Evolutionary conservation across 495 filamentous ascomycete species (phyloP), one percentile per base, ranked within the genome.

Genomic region (Penicillium silybi): DNA sequence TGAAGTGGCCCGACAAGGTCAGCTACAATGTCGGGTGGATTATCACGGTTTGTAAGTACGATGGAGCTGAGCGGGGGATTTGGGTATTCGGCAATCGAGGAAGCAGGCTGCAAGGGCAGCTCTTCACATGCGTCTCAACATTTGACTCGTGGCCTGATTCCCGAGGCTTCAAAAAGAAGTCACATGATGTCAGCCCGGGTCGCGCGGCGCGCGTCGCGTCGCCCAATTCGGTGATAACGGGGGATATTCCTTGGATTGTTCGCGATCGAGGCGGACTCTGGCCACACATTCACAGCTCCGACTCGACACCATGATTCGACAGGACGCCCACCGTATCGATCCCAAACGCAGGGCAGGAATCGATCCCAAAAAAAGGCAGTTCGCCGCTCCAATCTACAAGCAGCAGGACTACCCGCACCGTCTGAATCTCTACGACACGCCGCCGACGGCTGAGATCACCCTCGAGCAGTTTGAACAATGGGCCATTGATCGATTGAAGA

Each of bases 391-490:
- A 4, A 68, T 77, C 9, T 92, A 81, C 75, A 81, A 87, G 71
- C 80, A 86, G 54, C 75, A 84, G 40, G 76, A 88, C 26, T 99
- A 97, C 65, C 80, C 83, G 15, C 80, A 93, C 71, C 86, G 90
- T 47, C 78, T 99, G 58, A 99, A 92, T 75, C 89, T 96, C 71
- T 99, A 99, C 73, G 79, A 80, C 22, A 77, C 78, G 18, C 92
- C 95, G 26, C 95, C 95, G 0, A 96, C 90, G 1, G 86, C 86
- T 20, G 95, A 99, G 58, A 90, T 99, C 68, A 96, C 89, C 3
- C 85, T 99, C 41, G 95, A 99, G 67, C 83, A 97, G 61, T 99
- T 99, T 63, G 95, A 99, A 62, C 89, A 96, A 80, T 99, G 95
- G 95, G 95, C 92, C n/a, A 97, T 99, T 59, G 85, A 95, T 62